phyloP scores from a whole-genome alignment of 2,329 filamentous ascomycete genomes.

The Trichoderma breve region DNA sequence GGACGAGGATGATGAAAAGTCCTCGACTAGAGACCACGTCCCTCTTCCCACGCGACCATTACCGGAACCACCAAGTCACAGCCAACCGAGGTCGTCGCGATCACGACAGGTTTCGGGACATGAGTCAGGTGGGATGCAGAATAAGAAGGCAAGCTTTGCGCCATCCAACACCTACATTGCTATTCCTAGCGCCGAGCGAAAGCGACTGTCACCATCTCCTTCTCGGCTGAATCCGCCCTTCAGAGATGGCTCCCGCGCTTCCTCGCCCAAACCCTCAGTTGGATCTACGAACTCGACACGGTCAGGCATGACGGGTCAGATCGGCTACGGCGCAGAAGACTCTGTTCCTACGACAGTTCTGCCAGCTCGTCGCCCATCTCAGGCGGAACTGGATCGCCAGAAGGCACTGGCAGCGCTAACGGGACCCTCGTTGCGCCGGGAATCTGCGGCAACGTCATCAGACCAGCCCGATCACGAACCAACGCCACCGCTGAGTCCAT shows the following conservation, averaged over 20 bases:
- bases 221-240: neutral
- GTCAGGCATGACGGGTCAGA: conserved; percentile 35
- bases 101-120: conserved; percentile 27
- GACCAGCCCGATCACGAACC: conserved; percentile 35
- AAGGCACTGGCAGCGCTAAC: conserved; percentile 15
- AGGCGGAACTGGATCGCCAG: conserved; percentile 26
- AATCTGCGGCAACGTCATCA: conserved; percentile 29
- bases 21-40: conserved; percentile 23
- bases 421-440: conserved; percentile 17
- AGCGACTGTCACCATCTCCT: conserved; percentile 26
- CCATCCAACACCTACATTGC: conserved; percentile 43
- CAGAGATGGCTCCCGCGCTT: conserved; percentile 26
- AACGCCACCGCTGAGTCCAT: conserved; percentile 52
- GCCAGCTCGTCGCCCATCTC: conserved; percentile 29
- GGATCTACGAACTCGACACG: conserved; percentile 41
- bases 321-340: conserved; percentile 38
- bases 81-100: conserved; percentile 23
- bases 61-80: conserved; percentile 24
- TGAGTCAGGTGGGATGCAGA: conserved; percentile 25
- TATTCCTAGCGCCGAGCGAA: conserved; percentile 34
- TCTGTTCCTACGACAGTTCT: conserved; percentile 40
- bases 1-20: conserved; percentile 37
- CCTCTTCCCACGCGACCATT: conserved; percentile 29
- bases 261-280: conserved; percentile 32
- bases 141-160: conserved; percentile 41